Conservation (phyloP, 2,329 filamentous ascomycete genomes). For the Phoma sp. region DNA sequence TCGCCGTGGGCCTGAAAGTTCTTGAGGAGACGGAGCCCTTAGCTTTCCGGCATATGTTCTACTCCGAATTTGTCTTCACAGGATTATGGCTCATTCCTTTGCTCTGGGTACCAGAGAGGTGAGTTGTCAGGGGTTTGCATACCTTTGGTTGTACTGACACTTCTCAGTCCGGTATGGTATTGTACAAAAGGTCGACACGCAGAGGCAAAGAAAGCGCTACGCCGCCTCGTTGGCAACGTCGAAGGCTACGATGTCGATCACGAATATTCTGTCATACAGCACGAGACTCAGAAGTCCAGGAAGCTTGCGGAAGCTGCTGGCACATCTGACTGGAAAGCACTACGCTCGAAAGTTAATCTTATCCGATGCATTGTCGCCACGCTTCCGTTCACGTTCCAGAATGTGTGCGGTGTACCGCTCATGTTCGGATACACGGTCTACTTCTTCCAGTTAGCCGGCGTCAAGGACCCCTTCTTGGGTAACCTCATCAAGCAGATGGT, state of each 20-base stretch:
- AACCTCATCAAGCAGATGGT: neutral
- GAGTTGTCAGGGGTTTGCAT: neutral
- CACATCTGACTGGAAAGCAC: neutral
- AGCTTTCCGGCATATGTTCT: neutral
- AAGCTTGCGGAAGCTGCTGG: neutral
- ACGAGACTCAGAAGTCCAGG: neutral
- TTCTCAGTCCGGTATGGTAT: neutral
- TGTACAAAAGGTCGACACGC: neutral
- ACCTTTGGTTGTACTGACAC: neutral
- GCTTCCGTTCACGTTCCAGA: neutral
- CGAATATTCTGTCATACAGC: neutral
- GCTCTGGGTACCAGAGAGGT: neutral
- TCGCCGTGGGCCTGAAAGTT: neutral
- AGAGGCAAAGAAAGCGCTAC: neutral
- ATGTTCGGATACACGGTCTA: slow-evolving; percentile 1
- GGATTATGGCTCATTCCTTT: neutral
- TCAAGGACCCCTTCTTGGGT: neutral
- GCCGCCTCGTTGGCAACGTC: neutral
- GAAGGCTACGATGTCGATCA: neutral
- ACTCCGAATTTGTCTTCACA: neutral
- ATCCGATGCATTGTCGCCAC: neutral
- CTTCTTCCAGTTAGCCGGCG: neutral
- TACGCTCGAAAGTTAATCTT: neutral
- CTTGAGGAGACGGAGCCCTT: neutral
- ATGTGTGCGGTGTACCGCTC: neutral